Evolutionary conservation across 2,329 filamentous ascomycete genomes (phyloP).

Genomic region (Plenodomus biglobosus): DNA sequence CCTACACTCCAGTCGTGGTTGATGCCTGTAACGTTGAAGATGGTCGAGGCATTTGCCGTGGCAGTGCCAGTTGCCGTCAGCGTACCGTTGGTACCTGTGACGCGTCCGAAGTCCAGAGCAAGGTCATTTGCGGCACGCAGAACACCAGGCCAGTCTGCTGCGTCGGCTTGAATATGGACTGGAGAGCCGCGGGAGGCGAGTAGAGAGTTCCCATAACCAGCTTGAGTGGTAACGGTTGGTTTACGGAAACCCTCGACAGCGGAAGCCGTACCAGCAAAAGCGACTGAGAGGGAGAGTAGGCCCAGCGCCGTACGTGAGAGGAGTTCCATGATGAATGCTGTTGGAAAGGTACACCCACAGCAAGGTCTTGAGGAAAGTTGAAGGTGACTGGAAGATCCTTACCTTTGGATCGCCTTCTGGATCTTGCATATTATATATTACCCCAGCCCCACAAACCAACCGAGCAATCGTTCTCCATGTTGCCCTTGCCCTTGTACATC

Average conservation of each 20-base stretch:
- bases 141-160: constrained; percentile 66
- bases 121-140: constrained; percentile 68
- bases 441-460: constrained; percentile 6
- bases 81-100: constrained; percentile 66
- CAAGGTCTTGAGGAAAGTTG: constrained; percentile 10
- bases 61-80: constrained; percentile 54
- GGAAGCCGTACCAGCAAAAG: constrained; percentile 20
- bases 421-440: constrained; percentile 13
- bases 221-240: constrained; percentile 51
- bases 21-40: constrained; percentile 48
- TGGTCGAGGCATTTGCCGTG: constrained; percentile 50
- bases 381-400: constrained; percentile 11
- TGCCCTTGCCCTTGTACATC: constrained; percentile 11
- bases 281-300: constrained; percentile 28
- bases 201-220: constrained; percentile 42
- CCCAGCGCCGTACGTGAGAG: constrained; percentile 28
- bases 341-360: constrained; percentile 1
- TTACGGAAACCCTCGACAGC: constrained; percentile 51
- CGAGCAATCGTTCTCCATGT: constrained; percentile 7
- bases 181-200: constrained; percentile 35
- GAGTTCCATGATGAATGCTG: constrained; percentile 30
- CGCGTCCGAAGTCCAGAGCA: constrained; percentile 68
- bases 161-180: constrained; percentile 39
- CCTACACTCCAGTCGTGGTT: constrained; percentile 39
- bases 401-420: constrained; percentile 10